Conservation (phyloP, 164 flowering plant genomes). For the Sextonia rubra region DNA sequence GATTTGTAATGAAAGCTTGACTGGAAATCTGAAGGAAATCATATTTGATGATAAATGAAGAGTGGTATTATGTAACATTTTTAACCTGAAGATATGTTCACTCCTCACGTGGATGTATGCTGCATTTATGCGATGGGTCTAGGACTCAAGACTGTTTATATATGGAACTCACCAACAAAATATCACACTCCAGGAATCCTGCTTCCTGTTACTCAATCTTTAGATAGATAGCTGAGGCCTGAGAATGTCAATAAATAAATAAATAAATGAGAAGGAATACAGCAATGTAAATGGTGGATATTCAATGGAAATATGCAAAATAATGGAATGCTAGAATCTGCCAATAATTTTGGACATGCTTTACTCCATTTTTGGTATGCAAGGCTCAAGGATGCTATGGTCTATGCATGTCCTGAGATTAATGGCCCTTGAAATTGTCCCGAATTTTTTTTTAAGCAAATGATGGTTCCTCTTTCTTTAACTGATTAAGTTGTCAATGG, state of each 20-base stretch:
- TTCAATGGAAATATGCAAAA: not conserved
- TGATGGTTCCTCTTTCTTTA: not conserved
- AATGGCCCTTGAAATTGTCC: not conserved
- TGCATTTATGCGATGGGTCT: not conserved
- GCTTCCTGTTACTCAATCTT: no score
- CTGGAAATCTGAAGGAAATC: not conserved
- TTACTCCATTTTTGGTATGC: not conserved
- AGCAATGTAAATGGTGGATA: no score
- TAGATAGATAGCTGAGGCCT: no score
- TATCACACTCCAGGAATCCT: not conserved
- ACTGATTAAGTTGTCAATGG: not conserved
- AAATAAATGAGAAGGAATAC: no score
- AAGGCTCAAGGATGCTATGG: not conserved
- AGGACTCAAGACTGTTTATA: not conserved
- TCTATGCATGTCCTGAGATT: not conserved
- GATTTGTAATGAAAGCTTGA: conserved; percentile 65
- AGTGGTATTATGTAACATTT: no score
- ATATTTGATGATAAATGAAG: not conserved
- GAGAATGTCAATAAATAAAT: no score
- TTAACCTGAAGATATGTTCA: not conserved
- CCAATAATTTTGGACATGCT: not conserved
- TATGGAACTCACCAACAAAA: not conserved
- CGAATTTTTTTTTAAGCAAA: not conserved
- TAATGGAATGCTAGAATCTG: not conserved
- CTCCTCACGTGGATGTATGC: not conserved